These are phyloP conservation scores for Chlamydomonas sp. DNA, from an alignment of 139 green algal genomes.

Conservation along the genomic window DNA sequence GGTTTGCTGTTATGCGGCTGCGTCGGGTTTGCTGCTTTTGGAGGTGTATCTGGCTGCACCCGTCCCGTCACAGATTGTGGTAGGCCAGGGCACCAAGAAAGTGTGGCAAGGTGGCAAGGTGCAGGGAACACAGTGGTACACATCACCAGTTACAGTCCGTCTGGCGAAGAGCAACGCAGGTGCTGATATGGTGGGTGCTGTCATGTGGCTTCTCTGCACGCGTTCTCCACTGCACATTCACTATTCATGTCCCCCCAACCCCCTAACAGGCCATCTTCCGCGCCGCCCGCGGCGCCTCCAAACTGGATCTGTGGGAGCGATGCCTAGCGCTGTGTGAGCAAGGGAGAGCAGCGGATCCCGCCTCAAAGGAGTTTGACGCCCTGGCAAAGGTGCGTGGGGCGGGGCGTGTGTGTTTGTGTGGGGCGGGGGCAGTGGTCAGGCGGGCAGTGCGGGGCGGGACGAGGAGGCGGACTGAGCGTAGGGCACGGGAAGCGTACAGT, in stretches of 20 bases:
- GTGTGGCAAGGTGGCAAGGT: no score
- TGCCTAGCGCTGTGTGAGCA: slow-evolving; percentile 57
- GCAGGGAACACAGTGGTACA: no score
- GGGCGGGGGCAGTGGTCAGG: not conserved
- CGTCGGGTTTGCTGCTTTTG: no score
- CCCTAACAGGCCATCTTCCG: slow-evolving; percentile 61
- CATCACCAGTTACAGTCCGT: no score
- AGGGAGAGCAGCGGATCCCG: slow-evolving; percentile 69
- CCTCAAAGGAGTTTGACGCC: slow-evolving; percentile 67
- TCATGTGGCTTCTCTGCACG: not conserved
- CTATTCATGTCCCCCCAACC: not conserved
- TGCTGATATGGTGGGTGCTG: not conserved
- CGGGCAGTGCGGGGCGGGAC: not conserved
- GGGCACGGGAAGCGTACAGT: no score
- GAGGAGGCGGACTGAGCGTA: no score
- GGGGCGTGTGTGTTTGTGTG: not conserved
- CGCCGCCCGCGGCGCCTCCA: slow-evolving; percentile 74
- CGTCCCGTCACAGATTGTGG: no score
- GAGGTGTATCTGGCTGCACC: no score
- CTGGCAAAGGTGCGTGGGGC: slow-evolving; percentile 43
- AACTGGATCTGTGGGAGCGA: slow-evolving; percentile 65
- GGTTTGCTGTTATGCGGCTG: no score
- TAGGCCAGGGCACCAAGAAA: no score
- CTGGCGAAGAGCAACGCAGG: no score
- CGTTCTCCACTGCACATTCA: not conserved